phyloP scores from a whole-genome alignment of 2,329 filamentous ascomycete genomes.

The Microsporum ferrugineum region DNA sequence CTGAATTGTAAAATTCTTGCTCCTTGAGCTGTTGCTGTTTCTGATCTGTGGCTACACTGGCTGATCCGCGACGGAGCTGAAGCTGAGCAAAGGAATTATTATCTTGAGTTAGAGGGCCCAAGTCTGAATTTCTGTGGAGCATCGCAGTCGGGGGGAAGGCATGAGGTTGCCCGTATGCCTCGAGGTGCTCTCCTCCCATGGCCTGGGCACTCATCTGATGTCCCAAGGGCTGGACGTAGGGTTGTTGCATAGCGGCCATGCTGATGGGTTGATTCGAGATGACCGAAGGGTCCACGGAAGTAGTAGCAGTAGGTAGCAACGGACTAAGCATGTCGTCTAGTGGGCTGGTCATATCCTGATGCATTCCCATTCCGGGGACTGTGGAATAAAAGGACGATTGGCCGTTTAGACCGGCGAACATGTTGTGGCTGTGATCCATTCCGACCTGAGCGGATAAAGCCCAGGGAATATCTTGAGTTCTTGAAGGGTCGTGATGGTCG shows the following conservation, averaged over 20 bases:
- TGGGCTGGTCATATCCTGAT: not conserved
- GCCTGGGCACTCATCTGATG: not conserved
- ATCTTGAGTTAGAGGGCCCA: not conserved
- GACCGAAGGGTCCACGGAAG: not conserved
- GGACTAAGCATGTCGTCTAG: not conserved
- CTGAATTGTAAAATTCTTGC: slow-evolving; percentile 1
- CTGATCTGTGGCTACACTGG: not conserved
- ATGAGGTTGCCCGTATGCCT: not conserved
- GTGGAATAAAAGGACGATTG: not conserved
- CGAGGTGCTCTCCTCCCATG: not conserved
- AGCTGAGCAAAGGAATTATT: not conserved
- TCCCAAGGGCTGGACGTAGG: not conserved
- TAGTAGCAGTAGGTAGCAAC: not conserved
- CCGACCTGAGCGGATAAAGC: not conserved
- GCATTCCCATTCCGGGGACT: not conserved
- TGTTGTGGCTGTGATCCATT: not conserved
- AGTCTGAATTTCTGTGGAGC: not conserved
- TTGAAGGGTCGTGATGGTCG: not conserved
- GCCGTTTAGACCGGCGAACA: not conserved
- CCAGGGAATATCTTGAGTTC: not conserved
- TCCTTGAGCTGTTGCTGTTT: not conserved
- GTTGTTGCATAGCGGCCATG: not conserved
- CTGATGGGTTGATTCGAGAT: slow-evolving; percentile 2
- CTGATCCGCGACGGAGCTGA: not conserved
- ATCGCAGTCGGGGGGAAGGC: not conserved